Conservation (phyloP, 2,329 filamentous ascomycete genomes). For the Purpureocillium lavendulum region DNA sequence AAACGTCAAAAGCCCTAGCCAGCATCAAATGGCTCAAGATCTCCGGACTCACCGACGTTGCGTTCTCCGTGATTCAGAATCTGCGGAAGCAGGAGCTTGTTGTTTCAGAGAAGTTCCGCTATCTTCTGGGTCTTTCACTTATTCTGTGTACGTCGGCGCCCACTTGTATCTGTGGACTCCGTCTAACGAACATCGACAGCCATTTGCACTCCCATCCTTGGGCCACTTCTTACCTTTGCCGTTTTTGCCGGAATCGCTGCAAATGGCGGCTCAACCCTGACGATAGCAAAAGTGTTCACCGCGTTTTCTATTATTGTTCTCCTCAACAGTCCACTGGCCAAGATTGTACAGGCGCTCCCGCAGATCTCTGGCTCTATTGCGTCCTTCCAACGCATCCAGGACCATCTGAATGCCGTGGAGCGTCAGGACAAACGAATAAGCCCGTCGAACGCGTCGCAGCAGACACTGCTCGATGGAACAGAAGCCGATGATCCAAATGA, state of each 20-base stretch:
- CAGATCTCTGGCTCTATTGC: slow-evolving; percentile 8
- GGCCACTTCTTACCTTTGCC: slow-evolving; percentile 11
- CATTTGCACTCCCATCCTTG: neutral
- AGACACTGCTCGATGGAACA: too few species aligned
- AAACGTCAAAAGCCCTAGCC: slow-evolving; percentile 36
- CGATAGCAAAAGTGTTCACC: slow-evolving; percentile 11
- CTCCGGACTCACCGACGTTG: slow-evolving; percentile 33
- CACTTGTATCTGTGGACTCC: neutral
- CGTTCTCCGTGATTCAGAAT: slow-evolving; percentile 10
- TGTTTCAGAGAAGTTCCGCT: slow-evolving; percentile 13
- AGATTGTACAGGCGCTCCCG: slow-evolving; percentile 13
- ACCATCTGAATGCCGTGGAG: slow-evolving; percentile 13
- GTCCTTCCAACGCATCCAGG: slow-evolving; percentile 17
- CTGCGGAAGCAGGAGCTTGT: slow-evolving; percentile 12
- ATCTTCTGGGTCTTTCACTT: slow-evolving; percentile 9
- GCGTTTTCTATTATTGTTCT: slow-evolving; percentile 12
- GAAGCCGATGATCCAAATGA: neutral
- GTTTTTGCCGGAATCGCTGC: slow-evolving; percentile 9
- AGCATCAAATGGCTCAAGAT: slow-evolving; percentile 45
- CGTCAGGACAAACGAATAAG: slow-evolving; percentile 8
- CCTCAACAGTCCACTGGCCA: slow-evolving; percentile 12
- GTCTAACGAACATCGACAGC: neutral
- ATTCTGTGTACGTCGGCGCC: slow-evolving; percentile 7
- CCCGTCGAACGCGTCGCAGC: too few species aligned
- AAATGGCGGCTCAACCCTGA: slow-evolving; percentile 2